Evolutionary conservation across 805 yeast genomes (phyloP).

Genomic region (Lipomyces sp.): DNA sequence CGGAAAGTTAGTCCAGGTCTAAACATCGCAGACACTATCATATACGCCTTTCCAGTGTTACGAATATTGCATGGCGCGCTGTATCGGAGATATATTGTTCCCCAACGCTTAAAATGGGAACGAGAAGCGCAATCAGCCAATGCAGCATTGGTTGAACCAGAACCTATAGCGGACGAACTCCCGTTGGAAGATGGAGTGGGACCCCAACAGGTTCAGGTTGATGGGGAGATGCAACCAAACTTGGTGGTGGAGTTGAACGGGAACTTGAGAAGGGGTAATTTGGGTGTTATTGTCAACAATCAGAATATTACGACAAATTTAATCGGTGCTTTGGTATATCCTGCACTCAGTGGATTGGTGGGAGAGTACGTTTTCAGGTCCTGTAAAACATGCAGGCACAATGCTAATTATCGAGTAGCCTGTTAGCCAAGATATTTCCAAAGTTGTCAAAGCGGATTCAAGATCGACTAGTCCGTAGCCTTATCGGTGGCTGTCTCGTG

Average conservation of each 20-base stretch:
- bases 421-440: constrained; percentile 18
- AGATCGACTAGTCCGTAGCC: constrained; percentile 19
- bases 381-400: not conserved
- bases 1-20: not conserved
- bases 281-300: constrained; percentile 4
- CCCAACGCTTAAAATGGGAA: constrained; percentile 9
- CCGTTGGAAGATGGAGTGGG: not conserved
- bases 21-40: not conserved
- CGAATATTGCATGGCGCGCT: constrained; percentile 8
- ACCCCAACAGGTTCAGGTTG: constrained; percentile 1
- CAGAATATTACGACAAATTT: constrained; percentile 8
- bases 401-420: constrained; percentile 14
- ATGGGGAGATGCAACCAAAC: not conserved
- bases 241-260: constrained; percentile 2
- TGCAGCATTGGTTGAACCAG: not conserved
- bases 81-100: not conserved
- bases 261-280: constrained; percentile 1
- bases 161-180: not conserved
- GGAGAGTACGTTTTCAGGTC: constrained; percentile 22
- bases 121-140: not conserved
- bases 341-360: constrained; percentile 22
- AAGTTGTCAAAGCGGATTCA: constrained; percentile 10
- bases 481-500: constrained; percentile 28
- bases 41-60: not conserved
- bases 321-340: constrained; percentile 25